Evolutionary conservation across 208 protist species (phyloP), one percentile per base, ranked within the genome.

Genomic region (Acanthamoeba rhysodes): DNA sequence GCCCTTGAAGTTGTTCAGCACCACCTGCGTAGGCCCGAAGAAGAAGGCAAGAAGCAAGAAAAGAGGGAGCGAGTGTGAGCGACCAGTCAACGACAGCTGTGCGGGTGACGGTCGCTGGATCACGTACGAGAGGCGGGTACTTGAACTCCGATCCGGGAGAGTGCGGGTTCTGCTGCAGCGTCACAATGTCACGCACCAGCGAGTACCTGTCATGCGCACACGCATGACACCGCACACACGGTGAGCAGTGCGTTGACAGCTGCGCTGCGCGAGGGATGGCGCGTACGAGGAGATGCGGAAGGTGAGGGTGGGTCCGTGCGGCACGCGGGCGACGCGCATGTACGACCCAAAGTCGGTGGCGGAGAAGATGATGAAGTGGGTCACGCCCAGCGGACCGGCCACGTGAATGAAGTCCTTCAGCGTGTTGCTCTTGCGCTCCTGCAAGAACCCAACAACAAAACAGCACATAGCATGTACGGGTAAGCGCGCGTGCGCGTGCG

Each of bases 401-500:
- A 98, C 95, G 53, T 85, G 76, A 14, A 97, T 70, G 64, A 98
- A 98, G 94, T 98, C 97, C 87, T 98, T 97, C 9, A 97, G 82
- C 9, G 94, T 95, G 68, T 98, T 98, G 20, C 72, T 94, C 12
- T 66, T 74, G 34, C 53, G 22, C 24, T 96, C 96, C 96, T 97
- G 37, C 20, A 95, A 3, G 45, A 48, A 48, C 45, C 45, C 45
- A 48, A 48, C 45, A 9, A 48, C 45, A 9, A 48, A 41, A 41
- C 37, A 41, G 4, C 24, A 48, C 45, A 7, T 9, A 9, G 4
- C 45, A 85, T 10, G 29, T 85, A 12, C 2, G n/a, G 4, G 34
- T 6, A 85, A 3, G 45, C 34, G 34, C 41, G 37, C 12, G 16
- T 20, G 53, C 6, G 37, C 6, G 53, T 27, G 45, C 48, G 22